Percentiles rank a stretch among this genome's conserved stretches.
Evolutionary conservation across 129 eudicot genomes (phyloP).

Genomic region (Cynara cardunculus): DNA sequence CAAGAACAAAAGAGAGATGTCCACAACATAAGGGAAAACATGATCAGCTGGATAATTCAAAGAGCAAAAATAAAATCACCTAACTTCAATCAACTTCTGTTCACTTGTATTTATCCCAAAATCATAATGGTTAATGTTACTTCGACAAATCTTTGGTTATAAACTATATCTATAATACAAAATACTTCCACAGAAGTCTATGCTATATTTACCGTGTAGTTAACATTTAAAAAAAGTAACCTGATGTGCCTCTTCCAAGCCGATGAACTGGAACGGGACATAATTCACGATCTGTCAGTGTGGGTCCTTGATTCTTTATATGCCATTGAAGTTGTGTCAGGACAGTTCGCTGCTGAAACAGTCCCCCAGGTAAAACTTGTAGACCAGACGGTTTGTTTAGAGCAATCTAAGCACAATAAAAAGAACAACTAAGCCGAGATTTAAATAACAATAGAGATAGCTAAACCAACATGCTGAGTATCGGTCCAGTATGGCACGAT

Average conservation of each 20-base stretch:
- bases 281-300: conserved; percentile 32
- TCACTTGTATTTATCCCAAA: neutral
- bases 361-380: conserved; percentile 94
- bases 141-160: neutral
- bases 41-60: neutral
- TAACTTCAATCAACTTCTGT: neutral
- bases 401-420: conserved; percentile 59
- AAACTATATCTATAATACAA: neutral
- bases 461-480: neutral
- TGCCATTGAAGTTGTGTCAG: conserved; percentile 81
- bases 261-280: conserved; percentile 95
- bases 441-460: neutral
- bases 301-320: conserved; percentile 30
- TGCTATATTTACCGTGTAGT: neutral
- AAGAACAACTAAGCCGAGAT: neutral
- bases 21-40: neutral
- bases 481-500: neutral
- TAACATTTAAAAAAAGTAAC: conserved; percentile 27
- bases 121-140: neutral
- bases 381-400: conserved; percentile 88
- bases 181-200: neutral
- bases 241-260: conserved; percentile 97
- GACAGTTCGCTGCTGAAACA: conserved; percentile 85
- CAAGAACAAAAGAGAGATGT: neutral
- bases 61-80: neutral